These are phyloP conservation scores for Candida vartiovaarae DNA, from an alignment of 805 yeast species.

Conservation along the genomic window DNA sequence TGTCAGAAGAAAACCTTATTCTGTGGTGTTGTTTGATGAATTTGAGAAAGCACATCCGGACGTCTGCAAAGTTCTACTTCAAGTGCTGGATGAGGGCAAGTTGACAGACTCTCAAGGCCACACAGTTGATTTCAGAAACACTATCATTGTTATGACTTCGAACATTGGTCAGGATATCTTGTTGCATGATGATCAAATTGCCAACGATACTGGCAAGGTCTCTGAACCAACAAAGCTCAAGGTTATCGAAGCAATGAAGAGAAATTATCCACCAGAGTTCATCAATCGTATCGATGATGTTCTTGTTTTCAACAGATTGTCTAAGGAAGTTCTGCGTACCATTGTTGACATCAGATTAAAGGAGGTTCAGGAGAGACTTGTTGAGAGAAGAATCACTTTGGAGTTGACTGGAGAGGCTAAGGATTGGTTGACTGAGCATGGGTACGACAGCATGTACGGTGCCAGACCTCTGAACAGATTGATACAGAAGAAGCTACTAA, in stretches of 20 bases:
- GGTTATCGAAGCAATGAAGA: slow-evolving; percentile 64
- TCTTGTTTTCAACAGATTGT: slow-evolving; percentile 85
- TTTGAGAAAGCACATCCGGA: slow-evolving; percentile 97
- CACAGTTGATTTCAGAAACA: slow-evolving; percentile 87
- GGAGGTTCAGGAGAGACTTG: slow-evolving; percentile 75
- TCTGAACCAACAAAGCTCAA: slow-evolving; percentile 42
- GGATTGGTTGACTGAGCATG: slow-evolving; percentile 72
- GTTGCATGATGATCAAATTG: slow-evolving; percentile 47
- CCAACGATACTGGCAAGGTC: slow-evolving; percentile 54
- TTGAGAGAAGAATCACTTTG: slow-evolving; percentile 67
- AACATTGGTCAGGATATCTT: slow-evolving; percentile 92
- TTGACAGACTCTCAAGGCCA: slow-evolving; percentile 94
- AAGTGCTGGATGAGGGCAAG: slow-evolving; percentile 92
- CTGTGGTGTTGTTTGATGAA: slow-evolving; percentile 91
- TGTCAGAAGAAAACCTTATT: slow-evolving; percentile 88
- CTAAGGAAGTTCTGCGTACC: slow-evolving; percentile 62
- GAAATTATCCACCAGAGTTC: slow-evolving; percentile 87
- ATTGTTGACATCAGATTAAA: slow-evolving; percentile 80
- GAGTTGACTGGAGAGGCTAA: slow-evolving; percentile 57
- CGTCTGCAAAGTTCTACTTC: slow-evolving; percentile 82
- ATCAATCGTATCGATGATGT: slow-evolving; percentile 91
- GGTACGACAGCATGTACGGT: slow-evolving; percentile 89
- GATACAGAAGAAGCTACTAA: slow-evolving; percentile 75
- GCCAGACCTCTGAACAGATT: slow-evolving; percentile 94
- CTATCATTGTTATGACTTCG: slow-evolving; percentile 93